Evolutionary conservation across 495 filamentous ascomycete genomes (phyloP).

Genomic region (Chaetomium tenue): DNA sequence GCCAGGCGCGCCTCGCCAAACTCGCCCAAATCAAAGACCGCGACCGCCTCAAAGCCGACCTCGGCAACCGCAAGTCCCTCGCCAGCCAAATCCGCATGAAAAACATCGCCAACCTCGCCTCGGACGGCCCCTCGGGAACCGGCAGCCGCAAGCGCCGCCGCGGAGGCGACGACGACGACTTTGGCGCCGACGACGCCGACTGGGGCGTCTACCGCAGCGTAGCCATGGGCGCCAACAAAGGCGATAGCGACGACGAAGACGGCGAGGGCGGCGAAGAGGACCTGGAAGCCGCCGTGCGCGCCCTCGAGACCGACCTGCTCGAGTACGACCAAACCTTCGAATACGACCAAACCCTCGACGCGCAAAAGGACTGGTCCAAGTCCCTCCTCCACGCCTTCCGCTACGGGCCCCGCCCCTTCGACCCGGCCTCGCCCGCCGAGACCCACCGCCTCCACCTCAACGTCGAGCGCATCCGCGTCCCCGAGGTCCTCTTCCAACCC

Average conservation of each 20-base stretch:
- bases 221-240: slow-evolving; percentile 63
- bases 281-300: slow-evolving; percentile 64
- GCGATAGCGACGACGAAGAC: slow-evolving; percentile 66
- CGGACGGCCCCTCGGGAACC: slow-evolving; percentile 66
- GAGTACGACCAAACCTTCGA: slow-evolving; percentile 83
- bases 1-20: slow-evolving; percentile 67
- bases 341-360: slow-evolving; percentile 85
- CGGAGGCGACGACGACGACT: slow-evolving; percentile 79
- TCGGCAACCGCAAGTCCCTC: slow-evolving; percentile 92
- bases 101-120: slow-evolving; percentile 91
- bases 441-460: slow-evolving; percentile 90
- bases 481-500: slow-evolving; percentile 93
- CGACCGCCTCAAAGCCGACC: slow-evolving; percentile 83
- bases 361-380: slow-evolving; percentile 92
- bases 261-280: slow-evolving; percentile 95
- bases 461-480: slow-evolving; percentile 92
- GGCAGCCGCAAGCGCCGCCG: slow-evolving; percentile 73
- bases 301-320: slow-evolving; percentile 78
- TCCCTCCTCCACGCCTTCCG: slow-evolving; percentile 83
- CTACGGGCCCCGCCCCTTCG: slow-evolving; percentile 81
- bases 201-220: slow-evolving; percentile 95
- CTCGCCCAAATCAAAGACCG: slow-evolving; percentile 88
- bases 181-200: slow-evolving; percentile 95
- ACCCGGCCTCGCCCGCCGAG: slow-evolving; percentile 75
- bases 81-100: slow-evolving; percentile 98